Evolutionary conservation across 257 asterid genomes (phyloP).

Genomic region (Petunia secreta): DNA sequence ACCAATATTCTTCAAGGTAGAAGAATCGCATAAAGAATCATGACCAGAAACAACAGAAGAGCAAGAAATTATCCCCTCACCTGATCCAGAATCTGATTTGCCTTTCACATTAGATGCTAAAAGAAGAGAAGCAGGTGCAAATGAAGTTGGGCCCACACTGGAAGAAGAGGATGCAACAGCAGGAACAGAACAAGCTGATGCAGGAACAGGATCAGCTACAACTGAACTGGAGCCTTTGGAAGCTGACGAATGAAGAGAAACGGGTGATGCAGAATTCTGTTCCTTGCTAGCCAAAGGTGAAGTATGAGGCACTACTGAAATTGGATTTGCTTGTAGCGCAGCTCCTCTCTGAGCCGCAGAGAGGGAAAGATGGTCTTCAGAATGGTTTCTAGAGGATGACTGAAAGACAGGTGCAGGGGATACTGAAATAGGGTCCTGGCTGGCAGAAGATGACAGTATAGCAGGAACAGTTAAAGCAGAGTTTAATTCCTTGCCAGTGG

Average conservation of each 20-base stretch:
- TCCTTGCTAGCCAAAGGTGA: conserved; percentile 27
- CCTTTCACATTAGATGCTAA: conserved; percentile 43
- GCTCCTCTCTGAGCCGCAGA: conserved; percentile 38
- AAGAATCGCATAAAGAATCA: conserved; percentile 37
- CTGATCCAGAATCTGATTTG: conserved; percentile 37
- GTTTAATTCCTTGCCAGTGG: conserved; percentile 10
- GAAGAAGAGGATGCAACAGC: conserved; percentile 27
- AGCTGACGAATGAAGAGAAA: conserved; percentile 24
- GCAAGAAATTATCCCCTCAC: conserved; percentile 35
- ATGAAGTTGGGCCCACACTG: background rate
- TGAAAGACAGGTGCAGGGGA: conserved; percentile 2
- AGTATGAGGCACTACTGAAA: conserved; percentile 32
- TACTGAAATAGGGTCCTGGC: conserved; percentile 17
- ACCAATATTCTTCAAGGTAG: conserved; percentile 38
- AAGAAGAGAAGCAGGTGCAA: conserved; percentile 36
- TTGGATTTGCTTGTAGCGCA: conserved; percentile 28
- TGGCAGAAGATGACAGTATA: conserved; percentile 8
- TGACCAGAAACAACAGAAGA: conserved; percentile 36
- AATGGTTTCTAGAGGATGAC: conserved; percentile 21
- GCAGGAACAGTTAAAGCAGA: conserved; percentile 1
- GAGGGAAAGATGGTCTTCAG: conserved; percentile 42
- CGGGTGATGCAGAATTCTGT: background rate
- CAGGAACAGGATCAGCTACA: conserved; percentile 29
- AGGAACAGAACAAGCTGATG: conserved; percentile 25
- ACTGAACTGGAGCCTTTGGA: conserved; percentile 32